A percentile compares a stretch with the other conserved stretches of the same genome.
Conservation (phyloP, 805 yeast species). For the Teunomyces aglyptinius region DNA sequence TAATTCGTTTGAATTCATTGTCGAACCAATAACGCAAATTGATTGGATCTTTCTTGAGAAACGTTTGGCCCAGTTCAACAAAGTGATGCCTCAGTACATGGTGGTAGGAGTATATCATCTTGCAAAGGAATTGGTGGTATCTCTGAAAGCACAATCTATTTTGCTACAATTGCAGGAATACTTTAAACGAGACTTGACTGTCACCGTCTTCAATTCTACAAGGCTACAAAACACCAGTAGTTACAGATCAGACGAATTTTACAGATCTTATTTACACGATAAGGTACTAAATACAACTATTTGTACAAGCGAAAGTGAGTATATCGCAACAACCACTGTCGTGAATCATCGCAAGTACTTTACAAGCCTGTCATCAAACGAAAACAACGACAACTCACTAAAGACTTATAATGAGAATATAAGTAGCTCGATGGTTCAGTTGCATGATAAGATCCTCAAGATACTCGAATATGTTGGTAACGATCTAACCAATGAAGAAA, state of each 20-base stretch:
- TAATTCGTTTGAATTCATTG: slow-evolving; percentile 31
- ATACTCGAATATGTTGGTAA: slow-evolving; percentile 20
- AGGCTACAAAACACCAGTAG: not conserved
- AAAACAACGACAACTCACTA: slow-evolving; percentile 6
- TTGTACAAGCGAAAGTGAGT: slow-evolving; percentile 29
- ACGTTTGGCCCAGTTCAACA: slow-evolving; percentile 25
- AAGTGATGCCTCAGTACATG: slow-evolving; percentile 25
- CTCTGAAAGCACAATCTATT: not conserved
- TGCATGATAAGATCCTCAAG: slow-evolving; percentile 19
- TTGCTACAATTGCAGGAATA: not conserved
- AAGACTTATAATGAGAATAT: slow-evolving; percentile 12
- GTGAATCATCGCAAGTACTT: slow-evolving; percentile 26
- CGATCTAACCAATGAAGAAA: slow-evolving; percentile 10
- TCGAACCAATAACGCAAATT: slow-evolving; percentile 12
- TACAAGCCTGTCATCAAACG: slow-evolving; percentile 9
- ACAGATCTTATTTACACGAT: not conserved
- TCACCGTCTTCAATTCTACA: not conserved
- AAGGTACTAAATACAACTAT: slow-evolving; percentile 15
- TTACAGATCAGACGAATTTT: not conserved
- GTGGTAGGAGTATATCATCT: slow-evolving; percentile 33
- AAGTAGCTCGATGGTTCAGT: slow-evolving; percentile 17
- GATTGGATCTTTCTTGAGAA: slow-evolving; percentile 25
- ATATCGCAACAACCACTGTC: slow-evolving; percentile 31
- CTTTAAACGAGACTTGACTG: not conserved
- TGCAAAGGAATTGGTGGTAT: not conserved